Conservation (phyloP, 2,329 filamentous ascomycete species). For the Pezizomycotina sp. region DNA sequence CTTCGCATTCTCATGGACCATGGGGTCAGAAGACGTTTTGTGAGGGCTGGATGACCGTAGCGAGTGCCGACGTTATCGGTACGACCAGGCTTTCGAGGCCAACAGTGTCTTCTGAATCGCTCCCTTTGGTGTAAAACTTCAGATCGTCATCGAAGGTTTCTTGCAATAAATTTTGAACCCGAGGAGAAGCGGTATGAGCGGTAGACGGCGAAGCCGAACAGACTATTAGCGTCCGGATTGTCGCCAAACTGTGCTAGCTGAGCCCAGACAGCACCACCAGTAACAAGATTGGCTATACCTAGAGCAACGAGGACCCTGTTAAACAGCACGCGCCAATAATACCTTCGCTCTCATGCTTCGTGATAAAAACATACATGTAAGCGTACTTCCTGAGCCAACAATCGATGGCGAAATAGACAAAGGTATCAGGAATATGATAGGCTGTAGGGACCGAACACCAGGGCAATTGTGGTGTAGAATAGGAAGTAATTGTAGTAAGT, state of each 20-base stretch:
- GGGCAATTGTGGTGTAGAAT: slow-evolving; percentile 77
- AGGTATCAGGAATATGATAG: slow-evolving; percentile 67
- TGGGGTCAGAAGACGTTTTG: slow-evolving; percentile 74
- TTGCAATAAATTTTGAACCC: slow-evolving; percentile 78
- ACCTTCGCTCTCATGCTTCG: slow-evolving; percentile 90
- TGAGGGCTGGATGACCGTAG: slow-evolving; percentile 83
- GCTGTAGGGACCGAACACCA: slow-evolving; percentile 77
- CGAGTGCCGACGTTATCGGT: slow-evolving; percentile 54
- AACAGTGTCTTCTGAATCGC: slow-evolving; percentile 31
- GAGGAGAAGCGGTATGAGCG: slow-evolving; percentile 48
- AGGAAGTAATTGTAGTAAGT: slow-evolving; percentile 97
- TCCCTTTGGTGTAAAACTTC: slow-evolving; percentile 59
- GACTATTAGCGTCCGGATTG: slow-evolving; percentile 42
- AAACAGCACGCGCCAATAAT: slow-evolving; percentile 82
- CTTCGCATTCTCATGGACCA: slow-evolving; percentile 84
- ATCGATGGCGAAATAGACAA: slow-evolving; percentile 78
- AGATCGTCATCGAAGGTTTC: slow-evolving; percentile 60
- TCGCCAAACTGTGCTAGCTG: slow-evolving; percentile 39
- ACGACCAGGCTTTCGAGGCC: slow-evolving; percentile 21
- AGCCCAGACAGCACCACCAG: slow-evolving; percentile 61
- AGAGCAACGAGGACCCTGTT: slow-evolving; percentile 80
- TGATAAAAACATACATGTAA: slow-evolving; percentile 83
- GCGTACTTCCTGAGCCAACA: slow-evolving; percentile 89
- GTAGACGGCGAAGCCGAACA: slow-evolving; percentile 50
- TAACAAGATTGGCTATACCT: slow-evolving; percentile 61